phyloP scores from a whole-genome alignment of 2,329 filamentous ascomycete species.

The Beauveria scarabaeidicola region DNA sequence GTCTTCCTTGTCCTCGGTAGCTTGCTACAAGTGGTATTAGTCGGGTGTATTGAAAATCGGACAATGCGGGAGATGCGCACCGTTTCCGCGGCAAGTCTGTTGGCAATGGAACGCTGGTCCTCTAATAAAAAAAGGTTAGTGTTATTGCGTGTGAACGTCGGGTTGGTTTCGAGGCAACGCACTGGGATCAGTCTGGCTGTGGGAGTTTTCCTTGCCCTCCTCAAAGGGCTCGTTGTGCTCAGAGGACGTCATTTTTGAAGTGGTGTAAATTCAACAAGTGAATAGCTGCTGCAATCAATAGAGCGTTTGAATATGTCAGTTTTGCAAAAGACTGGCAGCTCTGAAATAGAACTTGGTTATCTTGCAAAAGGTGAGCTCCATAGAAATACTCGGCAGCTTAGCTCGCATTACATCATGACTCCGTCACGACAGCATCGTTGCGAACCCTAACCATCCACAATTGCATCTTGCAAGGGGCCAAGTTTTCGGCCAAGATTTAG shows the following conservation, averaged over 20 bases:
- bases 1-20: constrained; percentile 20
- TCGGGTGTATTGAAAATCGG: neutral
- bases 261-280: no score
- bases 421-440: neutral
- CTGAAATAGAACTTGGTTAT: neutral
- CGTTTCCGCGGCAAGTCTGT: constrained; percentile 55
- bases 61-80: constrained; percentile 22
- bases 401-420: constrained; percentile 11
- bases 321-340: neutral
- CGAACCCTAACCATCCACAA: constrained; percentile 5
- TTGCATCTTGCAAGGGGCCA: neutral
- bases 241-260: neutral
- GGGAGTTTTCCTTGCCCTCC: constrained; percentile 59
- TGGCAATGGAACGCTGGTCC: constrained; percentile 58
- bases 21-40: neutral
- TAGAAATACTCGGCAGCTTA: neutral
- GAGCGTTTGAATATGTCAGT: neutral
- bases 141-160: neutral
- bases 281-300: neutral
- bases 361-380: neutral
- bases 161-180: constrained; percentile 20
- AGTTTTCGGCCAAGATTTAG: neutral
- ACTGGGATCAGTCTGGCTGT: constrained; percentile 62
- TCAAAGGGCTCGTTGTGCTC: constrained; percentile 36
- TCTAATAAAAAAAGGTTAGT: constrained; percentile 30